These are phyloP conservation scores for Closterium sp. DNA, from an alignment of 139 green algal genomes.

Conservation along the genomic window DNA sequence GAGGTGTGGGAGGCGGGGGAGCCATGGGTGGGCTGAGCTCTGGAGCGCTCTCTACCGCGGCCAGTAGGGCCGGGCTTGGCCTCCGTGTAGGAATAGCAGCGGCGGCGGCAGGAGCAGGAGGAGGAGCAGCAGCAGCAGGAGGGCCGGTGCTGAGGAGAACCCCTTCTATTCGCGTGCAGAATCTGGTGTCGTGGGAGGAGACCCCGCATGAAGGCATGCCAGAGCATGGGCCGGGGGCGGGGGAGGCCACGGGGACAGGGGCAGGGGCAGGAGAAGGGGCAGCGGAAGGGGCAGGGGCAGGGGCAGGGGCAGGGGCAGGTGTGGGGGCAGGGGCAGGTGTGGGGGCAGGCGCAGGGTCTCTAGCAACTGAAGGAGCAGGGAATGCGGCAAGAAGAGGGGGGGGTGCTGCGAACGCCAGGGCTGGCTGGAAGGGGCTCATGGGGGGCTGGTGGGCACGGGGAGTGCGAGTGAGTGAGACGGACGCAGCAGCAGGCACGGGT, in stretches of 20 bases:
- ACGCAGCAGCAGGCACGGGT: too few species aligned
- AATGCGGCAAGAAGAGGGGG: not conserved
- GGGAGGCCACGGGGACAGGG: not conserved
- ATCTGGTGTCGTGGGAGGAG: not conserved
- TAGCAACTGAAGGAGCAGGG: too few species aligned
- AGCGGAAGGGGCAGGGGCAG: not conserved
- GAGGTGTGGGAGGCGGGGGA: not conserved
- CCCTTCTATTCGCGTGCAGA: not conserved
- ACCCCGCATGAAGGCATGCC: not conserved
- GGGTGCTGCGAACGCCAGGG: not conserved
- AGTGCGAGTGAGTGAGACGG: not conserved
- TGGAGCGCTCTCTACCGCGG: not conserved
- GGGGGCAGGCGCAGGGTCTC: too few species aligned
- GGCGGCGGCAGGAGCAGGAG: not conserved
- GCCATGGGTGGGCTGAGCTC: too few species aligned
- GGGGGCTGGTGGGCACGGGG: not conserved
- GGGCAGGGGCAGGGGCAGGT: not conserved
- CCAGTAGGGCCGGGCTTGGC: not conserved
- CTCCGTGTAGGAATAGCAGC: not conserved
- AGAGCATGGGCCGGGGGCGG: not conserved
- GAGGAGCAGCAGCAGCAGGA: not conserved
- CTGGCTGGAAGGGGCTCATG: not conserved
- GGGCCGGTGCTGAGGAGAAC: not conserved
- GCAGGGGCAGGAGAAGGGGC: not conserved
- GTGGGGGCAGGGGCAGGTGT: not conserved